Conservation (phyloP, 345 rosid genomes). For the Mercurialis annua region DNA sequence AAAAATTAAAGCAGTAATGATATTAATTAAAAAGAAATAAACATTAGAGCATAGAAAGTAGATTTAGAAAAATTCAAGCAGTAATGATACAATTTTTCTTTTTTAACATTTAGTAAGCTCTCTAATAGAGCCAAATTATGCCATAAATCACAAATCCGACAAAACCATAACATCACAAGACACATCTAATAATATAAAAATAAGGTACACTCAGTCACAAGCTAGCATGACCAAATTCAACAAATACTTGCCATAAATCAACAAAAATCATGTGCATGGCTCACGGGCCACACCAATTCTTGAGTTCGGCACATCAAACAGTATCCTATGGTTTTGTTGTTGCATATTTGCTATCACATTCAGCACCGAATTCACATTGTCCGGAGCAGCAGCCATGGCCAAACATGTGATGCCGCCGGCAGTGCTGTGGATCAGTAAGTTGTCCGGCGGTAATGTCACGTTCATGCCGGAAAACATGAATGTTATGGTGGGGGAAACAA, state of each 20-base stretch:
- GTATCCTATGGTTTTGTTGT: conserved; percentile 89
- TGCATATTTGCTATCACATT: conserved; percentile 95
- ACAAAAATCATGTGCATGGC: conserved; percentile 46
- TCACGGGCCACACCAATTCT: conserved; percentile 89
- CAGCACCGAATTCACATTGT: conserved; percentile 75
- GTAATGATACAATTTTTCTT: neutral
- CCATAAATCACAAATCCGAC: neutral
- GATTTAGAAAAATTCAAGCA: no score
- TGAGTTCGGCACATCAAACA: conserved; percentile 71
- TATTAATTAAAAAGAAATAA: no score
- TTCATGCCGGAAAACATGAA: conserved; percentile 89
- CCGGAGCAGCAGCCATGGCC: conserved; percentile 89
- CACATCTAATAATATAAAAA: neutral
- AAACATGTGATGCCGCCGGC: conserved; percentile 72
- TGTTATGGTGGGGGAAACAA: conserved; percentile 64
- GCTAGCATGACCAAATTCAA: neutral
- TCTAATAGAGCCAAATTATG: neutral
- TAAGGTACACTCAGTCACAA: no score
- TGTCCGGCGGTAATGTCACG: conserved; percentile 72
- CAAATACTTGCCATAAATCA: neutral
- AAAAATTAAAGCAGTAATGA: no score
- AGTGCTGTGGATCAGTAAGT: conserved; percentile 79
- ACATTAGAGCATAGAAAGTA: no score
- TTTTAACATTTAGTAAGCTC: neutral
- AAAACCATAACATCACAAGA: conserved; percentile 1